Percentiles rank a stretch among this genome's conserved stretches.
Evolutionary conservation across 2,329 filamentous ascomycete genomes (phyloP).

Genomic region (Penicillium palitans): DNA sequence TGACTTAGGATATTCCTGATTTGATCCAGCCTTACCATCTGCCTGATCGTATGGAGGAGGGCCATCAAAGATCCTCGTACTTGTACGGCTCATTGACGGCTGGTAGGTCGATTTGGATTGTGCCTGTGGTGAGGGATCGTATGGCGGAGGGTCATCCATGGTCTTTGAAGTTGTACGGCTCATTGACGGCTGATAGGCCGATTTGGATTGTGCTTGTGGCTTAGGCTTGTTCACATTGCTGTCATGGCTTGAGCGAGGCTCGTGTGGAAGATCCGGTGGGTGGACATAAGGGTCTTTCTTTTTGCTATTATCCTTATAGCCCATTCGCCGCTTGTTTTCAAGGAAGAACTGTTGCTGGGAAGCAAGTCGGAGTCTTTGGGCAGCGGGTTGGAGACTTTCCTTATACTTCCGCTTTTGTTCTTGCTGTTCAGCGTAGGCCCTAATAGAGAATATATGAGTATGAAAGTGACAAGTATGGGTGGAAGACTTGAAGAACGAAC

Average conservation of each 20-base stretch:
- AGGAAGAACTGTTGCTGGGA: not conserved
- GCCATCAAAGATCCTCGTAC: not conserved
- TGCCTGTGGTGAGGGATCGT: not conserved
- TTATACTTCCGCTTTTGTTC: not conserved
- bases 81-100: not conserved
- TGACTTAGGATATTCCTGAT: not conserved
- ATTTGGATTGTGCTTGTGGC: not conserved
- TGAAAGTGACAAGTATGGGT: not conserved
- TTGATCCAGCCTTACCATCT: not conserved
- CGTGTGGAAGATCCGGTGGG: not conserved
- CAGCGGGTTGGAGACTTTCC: not conserved
- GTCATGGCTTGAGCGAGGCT: not conserved
- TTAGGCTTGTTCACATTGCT: not conserved
- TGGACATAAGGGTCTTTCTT: not conserved
- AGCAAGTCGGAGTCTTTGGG: not conserved
- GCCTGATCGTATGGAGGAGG: not conserved
- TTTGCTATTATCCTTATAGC: not conserved
- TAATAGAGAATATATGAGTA: not conserved
- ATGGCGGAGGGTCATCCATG: not conserved
- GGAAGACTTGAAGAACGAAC: constrained; percentile 3
- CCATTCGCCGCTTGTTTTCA: not conserved
- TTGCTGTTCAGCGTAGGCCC: not conserved
- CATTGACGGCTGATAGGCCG: not conserved
- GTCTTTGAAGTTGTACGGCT: not conserved
- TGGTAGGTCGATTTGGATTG: not conserved